Evolutionary conservation across 1,139 yeast species (phyloP), one percentile per base, ranked within the genome.

Genomic region (Hansenula sp.): DNA sequence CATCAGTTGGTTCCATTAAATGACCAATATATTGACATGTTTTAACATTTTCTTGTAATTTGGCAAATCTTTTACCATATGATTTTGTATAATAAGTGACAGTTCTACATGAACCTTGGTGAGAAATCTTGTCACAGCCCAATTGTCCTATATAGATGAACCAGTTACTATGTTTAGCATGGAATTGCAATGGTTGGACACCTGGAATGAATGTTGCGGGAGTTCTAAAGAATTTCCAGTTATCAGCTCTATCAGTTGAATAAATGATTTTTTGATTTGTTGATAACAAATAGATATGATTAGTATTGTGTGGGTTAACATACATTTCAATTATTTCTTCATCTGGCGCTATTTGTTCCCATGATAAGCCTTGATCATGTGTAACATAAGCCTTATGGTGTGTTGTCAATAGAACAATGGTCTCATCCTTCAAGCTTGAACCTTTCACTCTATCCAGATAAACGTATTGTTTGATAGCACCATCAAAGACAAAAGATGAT

Each of bases 341-440:
- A 31, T 68, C 68, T 18, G 77, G 64, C 12, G 70, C 75, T 18
- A 80, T 68, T 51, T 68, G 68, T 30, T 72, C 74, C 71, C 93
- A 84, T 1, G 67, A 64, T 4, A 71, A 62, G 24, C 98, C 97
- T 40, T 94, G 95, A 63, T 90, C 84, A 57, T 81, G 86, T 1
- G 96, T 59, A 48, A 59, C 81, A 81, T 43, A 67, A 58, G 59
- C 74, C 34, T 62, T 61, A 43, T 68, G 63, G 38, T 72, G 68
- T 16, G 59, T 58, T 2, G 81, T 76, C 44, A 69, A 63, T 2
- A 76, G 64, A 24, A 78, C 61, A 33, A 79, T 61, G 41, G 79
- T 77, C 52, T 78, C 84, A 42, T 65, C 69, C 37, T 53, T 50
- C 27, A 75, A 65, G n/a, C 58, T 58, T 29, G 63, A 64, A 1